Conservation (phyloP, 2,329 filamentous ascomycete genomes). For the Colletotrichum abscissum region DNA sequence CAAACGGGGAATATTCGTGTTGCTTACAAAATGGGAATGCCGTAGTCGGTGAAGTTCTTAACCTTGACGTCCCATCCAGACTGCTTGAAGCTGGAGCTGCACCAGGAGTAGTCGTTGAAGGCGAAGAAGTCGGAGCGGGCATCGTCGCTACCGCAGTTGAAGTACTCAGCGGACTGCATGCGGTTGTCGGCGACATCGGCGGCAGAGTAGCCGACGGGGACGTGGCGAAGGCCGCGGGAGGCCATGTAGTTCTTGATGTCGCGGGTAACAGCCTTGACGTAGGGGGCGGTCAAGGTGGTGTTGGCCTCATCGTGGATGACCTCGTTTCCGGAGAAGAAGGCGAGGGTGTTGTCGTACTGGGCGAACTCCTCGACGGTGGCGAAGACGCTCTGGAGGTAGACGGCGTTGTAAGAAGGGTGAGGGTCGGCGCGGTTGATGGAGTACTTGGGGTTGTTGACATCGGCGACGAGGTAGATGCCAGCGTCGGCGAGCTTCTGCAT, state of each 20-base stretch:
- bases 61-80: constrained; percentile 93
- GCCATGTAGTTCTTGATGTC: constrained; percentile 80
- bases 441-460: constrained; percentile 91
- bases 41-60: constrained; percentile 86
- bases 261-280: constrained; percentile 82
- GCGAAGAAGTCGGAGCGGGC: constrained; percentile 89
- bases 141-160: constrained; percentile 91
- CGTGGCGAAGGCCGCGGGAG: constrained; percentile 68
- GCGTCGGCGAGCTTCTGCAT: constrained; percentile 85
- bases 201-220: constrained; percentile 81
- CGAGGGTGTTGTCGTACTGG: constrained; percentile 86
- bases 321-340: constrained; percentile 87
- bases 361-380: constrained; percentile 88
- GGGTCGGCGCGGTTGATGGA: constrained; percentile 84
- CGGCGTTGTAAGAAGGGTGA: constrained; percentile 84
- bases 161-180: constrained; percentile 87
- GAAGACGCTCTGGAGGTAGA: constrained; percentile 86
- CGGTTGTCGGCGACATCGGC: constrained; percentile 90
- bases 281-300: constrained; percentile 75
- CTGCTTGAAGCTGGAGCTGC: constrained; percentile 74
- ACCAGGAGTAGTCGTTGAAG: constrained; percentile 93
- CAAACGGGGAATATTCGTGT: constrained; percentile 43
- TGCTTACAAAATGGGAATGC: constrained; percentile 81
- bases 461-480: constrained; percentile 91
- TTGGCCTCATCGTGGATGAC: constrained; percentile 76